Evolutionary conservation across 2,329 filamentous ascomycete species (phyloP).

Genomic region (Arthrobotrys iridis): DNA sequence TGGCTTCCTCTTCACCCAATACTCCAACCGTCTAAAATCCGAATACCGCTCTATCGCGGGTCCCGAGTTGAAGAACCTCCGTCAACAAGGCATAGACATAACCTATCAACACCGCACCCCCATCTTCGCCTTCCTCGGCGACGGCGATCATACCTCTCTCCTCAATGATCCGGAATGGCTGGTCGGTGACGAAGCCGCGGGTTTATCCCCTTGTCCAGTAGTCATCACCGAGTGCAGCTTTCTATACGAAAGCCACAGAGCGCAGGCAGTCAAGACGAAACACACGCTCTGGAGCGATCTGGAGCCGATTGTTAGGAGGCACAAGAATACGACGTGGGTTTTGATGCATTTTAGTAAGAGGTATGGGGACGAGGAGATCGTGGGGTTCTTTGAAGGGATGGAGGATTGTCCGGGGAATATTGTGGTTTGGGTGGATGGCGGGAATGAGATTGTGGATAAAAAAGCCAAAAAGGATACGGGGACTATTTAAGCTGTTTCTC

Average conservation of each 20-base stretch:
- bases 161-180: conserved; percentile 63
- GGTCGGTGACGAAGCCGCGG: conserved; percentile 58
- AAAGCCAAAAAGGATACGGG: background rate
- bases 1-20: conserved; percentile 64
- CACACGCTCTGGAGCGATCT: conserved; percentile 66
- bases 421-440: conserved; percentile 65
- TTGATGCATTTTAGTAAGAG: conserved; percentile 66
- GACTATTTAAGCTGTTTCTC: background rate
- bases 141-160: conserved; percentile 64
- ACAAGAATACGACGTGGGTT: conserved; percentile 64
- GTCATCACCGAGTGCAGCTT: conserved; percentile 67
- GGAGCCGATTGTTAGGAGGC: conserved; percentile 63
- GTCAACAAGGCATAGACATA: conserved; percentile 61
- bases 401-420: conserved; percentile 63
- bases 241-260: conserved; percentile 63
- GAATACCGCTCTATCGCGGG: conserved; percentile 62
- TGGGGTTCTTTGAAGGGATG: conserved; percentile 63
- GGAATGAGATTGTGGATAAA: conserved; percentile 26
- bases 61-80: conserved; percentile 61
- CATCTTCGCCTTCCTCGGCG: conserved; percentile 66
- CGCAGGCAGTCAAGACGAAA: conserved; percentile 64
- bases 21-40: conserved; percentile 62
- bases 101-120: conserved; percentile 62
- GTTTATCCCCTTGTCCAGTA: conserved; percentile 28
- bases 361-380: conserved; percentile 63